A percentile compares a stretch with the other conserved stretches of the same genome.
phyloP scores from a whole-genome alignment of 441 rosid species.

The Aleurites moluccanus region DNA sequence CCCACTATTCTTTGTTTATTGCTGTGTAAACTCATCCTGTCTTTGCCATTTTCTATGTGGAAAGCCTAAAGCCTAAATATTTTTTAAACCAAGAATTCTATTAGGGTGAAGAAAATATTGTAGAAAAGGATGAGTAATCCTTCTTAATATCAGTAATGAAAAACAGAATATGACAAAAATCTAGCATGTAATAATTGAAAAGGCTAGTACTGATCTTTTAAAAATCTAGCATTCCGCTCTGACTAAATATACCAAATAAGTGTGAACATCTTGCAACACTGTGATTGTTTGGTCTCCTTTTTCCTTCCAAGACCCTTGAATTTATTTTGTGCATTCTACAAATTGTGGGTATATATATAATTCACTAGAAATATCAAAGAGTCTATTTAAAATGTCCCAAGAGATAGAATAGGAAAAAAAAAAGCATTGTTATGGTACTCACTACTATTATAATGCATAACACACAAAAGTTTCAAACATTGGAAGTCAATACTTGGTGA shows the following conservation, averaged over 20 bases:
- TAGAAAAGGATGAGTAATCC: neutral
- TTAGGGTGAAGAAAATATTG: neutral
- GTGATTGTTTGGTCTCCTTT: neutral
- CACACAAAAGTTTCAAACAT: neutral
- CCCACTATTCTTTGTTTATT: conserved; percentile 19
- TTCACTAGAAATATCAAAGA: neutral
- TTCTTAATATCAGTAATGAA: neutral
- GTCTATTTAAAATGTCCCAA: neutral
- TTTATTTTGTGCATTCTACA: neutral
- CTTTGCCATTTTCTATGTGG: neutral
- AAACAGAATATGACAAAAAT: neutral
- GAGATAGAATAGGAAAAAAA: neutral
- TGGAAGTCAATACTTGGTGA: neutral
- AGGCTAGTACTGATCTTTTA: neutral
- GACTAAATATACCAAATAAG: neutral
- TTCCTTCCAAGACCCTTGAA: neutral
- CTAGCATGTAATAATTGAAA: neutral
- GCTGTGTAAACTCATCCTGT: neutral
- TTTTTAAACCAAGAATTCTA: neutral
- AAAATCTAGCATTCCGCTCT: neutral
- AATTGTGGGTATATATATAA: neutral
- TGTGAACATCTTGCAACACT: neutral
- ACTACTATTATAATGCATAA: neutral
- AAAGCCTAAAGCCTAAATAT: neutral
- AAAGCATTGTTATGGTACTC: neutral